Percentiles rank a stretch among this genome's conserved stretches.
phyloP scores from a whole-genome alignment of 2,329 filamentous ascomycete species.

The Fusarium euwallaceae region DNA sequence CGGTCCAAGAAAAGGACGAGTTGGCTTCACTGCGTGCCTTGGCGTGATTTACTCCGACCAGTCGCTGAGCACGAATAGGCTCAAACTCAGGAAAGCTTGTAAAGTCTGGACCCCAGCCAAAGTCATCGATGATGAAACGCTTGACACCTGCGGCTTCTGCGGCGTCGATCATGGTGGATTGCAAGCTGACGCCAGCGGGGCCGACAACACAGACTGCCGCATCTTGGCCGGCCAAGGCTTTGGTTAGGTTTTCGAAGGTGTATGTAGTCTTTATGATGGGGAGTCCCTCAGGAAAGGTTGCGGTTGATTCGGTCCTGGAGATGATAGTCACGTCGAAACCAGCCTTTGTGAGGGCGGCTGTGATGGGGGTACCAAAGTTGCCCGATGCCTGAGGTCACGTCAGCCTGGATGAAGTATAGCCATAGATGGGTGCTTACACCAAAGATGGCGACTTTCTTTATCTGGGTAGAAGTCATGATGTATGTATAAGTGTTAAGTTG shows the following conservation, averaged over 20 bases:
- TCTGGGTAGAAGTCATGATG: slow-evolving; percentile 15
- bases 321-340: slow-evolving; percentile 29
- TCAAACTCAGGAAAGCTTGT: slow-evolving; percentile 32
- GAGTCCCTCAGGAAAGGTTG: slow-evolving; percentile 18
- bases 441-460: slow-evolving; percentile 24
- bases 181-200: slow-evolving; percentile 20
- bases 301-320: slow-evolving; percentile 28
- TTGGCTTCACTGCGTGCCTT: slow-evolving; percentile 10
- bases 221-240: slow-evolving; percentile 18
- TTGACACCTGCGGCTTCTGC: slow-evolving; percentile 29
- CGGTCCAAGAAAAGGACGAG: slow-evolving; percentile 27
- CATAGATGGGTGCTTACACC: slow-evolving; percentile 6
- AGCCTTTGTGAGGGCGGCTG: slow-evolving; percentile 23
- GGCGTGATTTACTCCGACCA: slow-evolving; percentile 15
- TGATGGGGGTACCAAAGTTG: slow-evolving; percentile 37
- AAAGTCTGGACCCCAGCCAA: slow-evolving; percentile 32
- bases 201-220: slow-evolving; percentile 25
- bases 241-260: slow-evolving; percentile 3
- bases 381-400: slow-evolving; percentile 26
- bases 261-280: slow-evolving; percentile 12
- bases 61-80: slow-evolving; percentile 19
- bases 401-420: neutral
- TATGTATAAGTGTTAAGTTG: neutral
- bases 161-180: slow-evolving; percentile 34
- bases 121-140: slow-evolving; percentile 32